Evolutionary conservation across 2,329 filamentous ascomycete species (phyloP).

Genomic region (Colletotrichum sp.): DNA sequence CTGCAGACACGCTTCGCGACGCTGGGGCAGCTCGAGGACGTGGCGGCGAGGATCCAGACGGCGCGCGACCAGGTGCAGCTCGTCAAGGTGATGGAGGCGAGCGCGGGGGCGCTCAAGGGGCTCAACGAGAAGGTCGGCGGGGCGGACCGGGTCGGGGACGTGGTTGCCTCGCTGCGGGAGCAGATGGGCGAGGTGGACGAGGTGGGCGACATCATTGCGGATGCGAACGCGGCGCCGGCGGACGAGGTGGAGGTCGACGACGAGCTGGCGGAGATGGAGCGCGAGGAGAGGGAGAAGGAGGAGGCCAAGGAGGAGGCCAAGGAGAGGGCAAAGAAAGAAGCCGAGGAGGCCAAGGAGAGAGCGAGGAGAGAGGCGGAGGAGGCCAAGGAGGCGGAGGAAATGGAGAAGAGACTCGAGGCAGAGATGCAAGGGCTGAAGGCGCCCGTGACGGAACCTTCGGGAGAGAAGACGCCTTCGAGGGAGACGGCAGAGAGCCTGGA

Average conservation of each 20-base stretch:
- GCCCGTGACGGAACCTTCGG: conserved; percentile 5
- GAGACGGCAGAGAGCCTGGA: conserved; percentile 39
- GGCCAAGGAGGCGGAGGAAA: conserved; percentile 54
- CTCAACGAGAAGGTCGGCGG: conserved; percentile 83
- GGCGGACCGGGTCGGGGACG: conserved; percentile 74
- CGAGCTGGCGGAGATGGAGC: conserved; percentile 80
- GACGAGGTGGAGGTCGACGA: conserved; percentile 89
- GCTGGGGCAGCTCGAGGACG: conserved; percentile 81
- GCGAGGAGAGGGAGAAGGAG: conserved; percentile 59
- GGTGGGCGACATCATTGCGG: conserved; percentile 77
- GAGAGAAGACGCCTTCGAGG: conserved; percentile 28
- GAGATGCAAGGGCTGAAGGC: conserved; percentile 14
- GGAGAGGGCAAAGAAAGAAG: conserved; percentile 44
- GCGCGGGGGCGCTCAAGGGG: conserved; percentile 71
- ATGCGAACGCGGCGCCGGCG: conserved; percentile 58
- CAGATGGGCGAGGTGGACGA: conserved; percentile 86
- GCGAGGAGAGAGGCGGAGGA: conserved; percentile 49
- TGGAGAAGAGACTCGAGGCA: conserved; percentile 53
- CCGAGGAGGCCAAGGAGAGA: conserved; percentile 42
- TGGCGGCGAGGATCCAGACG: conserved; percentile 83
- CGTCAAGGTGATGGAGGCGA: conserved; percentile 81
- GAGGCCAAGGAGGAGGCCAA: conserved; percentile 45
- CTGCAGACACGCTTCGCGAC: conserved; percentile 75
- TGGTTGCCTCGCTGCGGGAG: conserved; percentile 77
- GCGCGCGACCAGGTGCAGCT: conserved; percentile 86